Evolutionary conservation across 192 early-diverging fungal species (phyloP), one percentile per base, ranked within the genome.

Genomic region (Coemansia sp.): DNA sequence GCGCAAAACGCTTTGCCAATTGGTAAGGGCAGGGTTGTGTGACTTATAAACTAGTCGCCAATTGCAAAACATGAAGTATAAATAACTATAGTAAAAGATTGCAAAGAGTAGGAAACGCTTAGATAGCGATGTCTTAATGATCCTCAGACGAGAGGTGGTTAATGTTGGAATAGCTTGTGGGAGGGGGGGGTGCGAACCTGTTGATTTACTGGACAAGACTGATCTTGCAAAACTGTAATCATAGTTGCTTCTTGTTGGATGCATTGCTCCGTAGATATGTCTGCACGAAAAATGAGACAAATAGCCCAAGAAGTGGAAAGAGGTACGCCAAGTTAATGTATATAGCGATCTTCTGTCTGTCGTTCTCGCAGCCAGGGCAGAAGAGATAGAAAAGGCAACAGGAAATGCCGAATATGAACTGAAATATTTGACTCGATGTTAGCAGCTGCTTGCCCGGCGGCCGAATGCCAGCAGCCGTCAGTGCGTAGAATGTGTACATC

Each of bases 401-500:
- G 21, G 87, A 59, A 25, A 82, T 87, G 38, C 92, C 93, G 64
- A 93, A 77, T 23, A 92, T 57, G 78, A 95, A 95, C 79, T 95
- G 93, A 32, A 85, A 83, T 62, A 95, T 95, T 80, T 95, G 93
- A 78, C 90, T 89, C 49, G 81, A 81, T 7, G 93, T 95, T 51
- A 95, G 73, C 64, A 89, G 86, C 57, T 85, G 82, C 78, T 95
- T 95, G 49, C 89, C 88, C 12, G 90, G 91, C 28, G 89, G 89
- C 65, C 84, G 83, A 25, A 91, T 69, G 24, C 91, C 90, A 16
- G 90, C 63, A 26, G 86, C 86, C 7, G 90, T 92, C 53, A 85
- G 67, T 18, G 88, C 86, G 59, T 94, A 94, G 78, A 92, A 93
- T 28, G 76, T 71, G 75, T 95, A 95, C 93, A 95, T 95, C 76